Base-by-base conservation (phyloP, 1,139 yeast species). In the Saccharomyces hybrid region DNA sequence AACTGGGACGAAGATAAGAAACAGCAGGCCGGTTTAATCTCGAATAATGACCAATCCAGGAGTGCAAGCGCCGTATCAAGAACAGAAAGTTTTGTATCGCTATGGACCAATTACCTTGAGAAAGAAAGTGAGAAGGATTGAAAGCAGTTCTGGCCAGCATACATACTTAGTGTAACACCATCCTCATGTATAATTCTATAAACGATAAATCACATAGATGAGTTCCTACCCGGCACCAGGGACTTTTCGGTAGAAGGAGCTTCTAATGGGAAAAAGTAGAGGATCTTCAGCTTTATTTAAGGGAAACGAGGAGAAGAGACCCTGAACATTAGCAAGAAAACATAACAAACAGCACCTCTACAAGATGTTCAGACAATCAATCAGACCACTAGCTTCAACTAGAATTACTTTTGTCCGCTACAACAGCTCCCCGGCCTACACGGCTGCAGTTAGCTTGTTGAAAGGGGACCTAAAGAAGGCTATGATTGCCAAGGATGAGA, bases 41-140 rank as follows among this genome's bases (percentile, higher is more conserved):
- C 85, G 46, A 65, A 66, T 54, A 53, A 62, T 49, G 67, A 62
- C 23, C 23, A 19, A 8, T 52, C 51, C 49, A 51, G 57, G 46
- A 64, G 64, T 42, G 51, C 57, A 41, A 57, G 60, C 59, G 60
- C 63, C 55, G 64, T 63, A 59, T 70, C 73, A 52, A 76, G 78
- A 60, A 67, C 70, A 2, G 91, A 86, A 59, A 87, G 93, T 55
- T 87, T 90, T 71, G 89, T 88, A 27, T 83, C 93, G 1, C 72
- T 87, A 57, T 89, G 96, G 91, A 90, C 97, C 0, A 97, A 90
- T 56, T 90, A 83, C 63, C 74, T 90, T 59, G 97, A 90, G 63
- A 84, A 86, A 60, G 96, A 89, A 66, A 79, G 84, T 46, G 75
- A 73, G 53, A 66, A 68, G 57, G 68, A 56, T 46, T 29, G 50